phyloP scores from a whole-genome alignment of 345 rosid genomes.

The Turritis glabra region DNA sequence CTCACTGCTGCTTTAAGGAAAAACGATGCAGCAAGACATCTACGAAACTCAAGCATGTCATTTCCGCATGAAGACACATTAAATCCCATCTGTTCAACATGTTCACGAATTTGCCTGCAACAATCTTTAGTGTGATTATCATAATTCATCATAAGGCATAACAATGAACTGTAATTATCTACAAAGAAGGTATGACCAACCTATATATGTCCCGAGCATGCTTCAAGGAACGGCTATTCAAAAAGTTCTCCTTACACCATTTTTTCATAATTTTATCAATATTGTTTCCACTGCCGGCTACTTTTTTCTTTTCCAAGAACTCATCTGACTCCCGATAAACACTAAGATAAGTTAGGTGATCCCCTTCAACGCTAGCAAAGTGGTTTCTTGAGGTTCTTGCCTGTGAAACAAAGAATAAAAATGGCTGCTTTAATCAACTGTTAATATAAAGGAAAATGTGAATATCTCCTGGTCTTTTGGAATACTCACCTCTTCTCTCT shows the following conservation, averaged over 20 bases:
- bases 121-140: slow-evolving; percentile 1
- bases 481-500: slow-evolving; percentile 68
- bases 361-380: slow-evolving; percentile 88
- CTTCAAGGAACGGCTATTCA: slow-evolving; percentile 71
- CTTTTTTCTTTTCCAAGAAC: slow-evolving; percentile 62
- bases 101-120: slow-evolving; percentile 77
- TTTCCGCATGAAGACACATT: slow-evolving; percentile 72
- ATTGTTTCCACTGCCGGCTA: slow-evolving; percentile 43
- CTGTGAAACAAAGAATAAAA: slow-evolving; percentile 42
- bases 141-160: slow-evolving; percentile 6
- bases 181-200: slow-evolving; percentile 39
- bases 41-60: slow-evolving; percentile 73
- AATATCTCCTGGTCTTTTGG: background rate
- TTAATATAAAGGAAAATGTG: background rate
- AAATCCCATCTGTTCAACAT: slow-evolving; percentile 79
- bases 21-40: slow-evolving; percentile 92
- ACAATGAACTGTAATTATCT: background rate
- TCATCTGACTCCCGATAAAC: slow-evolving; percentile 77
- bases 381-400: slow-evolving; percentile 72
- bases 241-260: slow-evolving; percentile 90
- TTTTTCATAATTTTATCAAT: slow-evolving; percentile 63
- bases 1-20: slow-evolving; percentile 92
- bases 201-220: slow-evolving; percentile 86
- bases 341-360: slow-evolving; percentile 79
- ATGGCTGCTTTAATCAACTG: background rate